phyloP scores from a whole-genome alignment of 2,329 filamentous ascomycete species.

The Apiospora sp. region DNA sequence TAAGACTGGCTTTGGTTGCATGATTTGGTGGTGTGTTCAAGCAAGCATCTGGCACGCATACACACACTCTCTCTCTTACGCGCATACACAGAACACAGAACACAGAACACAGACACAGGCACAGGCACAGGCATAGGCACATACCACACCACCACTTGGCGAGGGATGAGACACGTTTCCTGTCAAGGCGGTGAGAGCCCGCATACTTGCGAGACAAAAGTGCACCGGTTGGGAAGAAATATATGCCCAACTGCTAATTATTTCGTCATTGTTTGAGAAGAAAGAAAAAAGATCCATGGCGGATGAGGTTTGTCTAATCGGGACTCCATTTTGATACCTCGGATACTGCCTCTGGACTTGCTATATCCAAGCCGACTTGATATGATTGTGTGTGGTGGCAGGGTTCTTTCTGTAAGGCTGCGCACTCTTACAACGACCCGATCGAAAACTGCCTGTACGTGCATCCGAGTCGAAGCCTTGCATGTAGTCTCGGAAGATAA shows the following conservation, averaged over 20 bases:
- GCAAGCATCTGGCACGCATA: background rate
- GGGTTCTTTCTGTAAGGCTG: slow-evolving; percentile 16
- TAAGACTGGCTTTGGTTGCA: slow-evolving; percentile 4
- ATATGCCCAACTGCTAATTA: slow-evolving; percentile 1
- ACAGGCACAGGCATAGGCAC: background rate
- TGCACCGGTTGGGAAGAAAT: slow-evolving; percentile 6
- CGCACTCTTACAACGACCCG: background rate
- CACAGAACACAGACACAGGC: background rate
- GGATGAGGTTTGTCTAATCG: background rate
- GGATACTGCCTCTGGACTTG: background rate
- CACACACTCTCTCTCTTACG: background rate
- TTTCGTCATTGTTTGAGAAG: background rate
- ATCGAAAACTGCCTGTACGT: background rate
- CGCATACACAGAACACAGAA: no score
- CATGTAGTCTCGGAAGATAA: slow-evolving; percentile 15
- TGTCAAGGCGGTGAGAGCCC: slow-evolving; percentile 22
- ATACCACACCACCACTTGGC: slow-evolving; percentile 12
- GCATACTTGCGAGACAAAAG: background rate
- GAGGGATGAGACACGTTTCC: slow-evolving; percentile 20
- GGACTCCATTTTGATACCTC: slow-evolving; percentile 4
- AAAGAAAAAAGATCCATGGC: background rate
- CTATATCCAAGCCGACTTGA: background rate
- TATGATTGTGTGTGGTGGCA: slow-evolving; percentile 5
- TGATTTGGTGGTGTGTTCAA: slow-evolving; percentile 8
- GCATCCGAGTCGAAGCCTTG: slow-evolving; percentile 21